Conservation (phyloP, 1,284 basidiomycete species). For the Moesziomyces sp. region DNA sequence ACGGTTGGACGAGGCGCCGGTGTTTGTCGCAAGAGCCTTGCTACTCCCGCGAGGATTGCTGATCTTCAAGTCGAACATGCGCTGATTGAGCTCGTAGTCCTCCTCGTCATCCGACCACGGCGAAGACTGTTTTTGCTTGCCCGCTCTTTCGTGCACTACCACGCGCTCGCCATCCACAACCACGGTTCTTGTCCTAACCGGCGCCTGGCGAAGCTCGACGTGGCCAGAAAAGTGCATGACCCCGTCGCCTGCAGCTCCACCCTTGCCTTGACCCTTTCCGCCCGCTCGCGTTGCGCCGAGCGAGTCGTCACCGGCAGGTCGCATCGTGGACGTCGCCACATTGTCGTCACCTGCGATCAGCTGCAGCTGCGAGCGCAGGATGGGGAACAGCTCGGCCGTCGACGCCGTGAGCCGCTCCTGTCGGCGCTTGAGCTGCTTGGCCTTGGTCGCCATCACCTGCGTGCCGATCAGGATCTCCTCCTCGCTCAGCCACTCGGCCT, state of each 20-base stretch:
- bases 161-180: slow-evolving; percentile 23
- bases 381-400: slow-evolving; percentile 32
- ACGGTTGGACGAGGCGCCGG: not conserved
- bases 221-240: slow-evolving; percentile 17
- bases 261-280: not conserved
- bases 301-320: not conserved
- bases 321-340: slow-evolving; percentile 19
- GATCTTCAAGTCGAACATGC: not conserved
- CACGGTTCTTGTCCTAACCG: slow-evolving; percentile 4
- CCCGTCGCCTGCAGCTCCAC: not conserved
- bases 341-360: slow-evolving; percentile 18
- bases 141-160: slow-evolving; percentile 8
- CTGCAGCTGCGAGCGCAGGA: slow-evolving; percentile 20
- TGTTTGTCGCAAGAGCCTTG: not conserved
- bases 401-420: slow-evolving; percentile 30
- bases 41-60: not conserved
- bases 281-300: not conserved
- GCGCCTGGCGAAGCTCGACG: not conserved
- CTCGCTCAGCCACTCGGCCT: slow-evolving; percentile 36
- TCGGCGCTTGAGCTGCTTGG: slow-evolving; percentile 23
- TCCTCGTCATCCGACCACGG: slow-evolving; percentile 17
- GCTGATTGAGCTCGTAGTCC: slow-evolving; percentile 1
- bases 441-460: slow-evolving; percentile 31
- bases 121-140: not conserved
- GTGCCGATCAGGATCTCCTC: slow-evolving; percentile 40